Evolutionary conservation across 1,139 yeast species (phyloP), one percentile per base, ranked within the genome.

Genomic region (Hyphopichia fennica): DNA sequence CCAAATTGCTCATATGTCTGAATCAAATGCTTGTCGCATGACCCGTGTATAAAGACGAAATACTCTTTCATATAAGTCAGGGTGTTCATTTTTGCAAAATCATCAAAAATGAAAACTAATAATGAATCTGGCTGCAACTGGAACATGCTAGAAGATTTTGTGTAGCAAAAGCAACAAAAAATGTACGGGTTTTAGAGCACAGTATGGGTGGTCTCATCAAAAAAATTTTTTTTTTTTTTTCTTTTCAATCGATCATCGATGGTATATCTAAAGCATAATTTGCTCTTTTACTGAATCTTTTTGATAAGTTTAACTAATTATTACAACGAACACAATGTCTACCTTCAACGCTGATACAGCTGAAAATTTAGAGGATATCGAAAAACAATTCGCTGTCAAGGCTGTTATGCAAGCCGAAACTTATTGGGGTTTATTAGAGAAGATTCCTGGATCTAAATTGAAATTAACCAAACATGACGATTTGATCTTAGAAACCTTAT

Each of bases 381-480:
- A 91, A 67, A 87, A 82, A 77, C 97, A 91, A 70, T 93, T 93
- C 60, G 98, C 99, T 40, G 99, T 95, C 49, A 90, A 88, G 69
- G 99, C 98, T 8, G 99, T 95, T 20, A 83, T 81, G 65, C 98
- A 95, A 65, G 95, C 96, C 47, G 95, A 88, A 62, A 84, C 96
- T 3, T 95, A 93, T 77, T 93, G 96, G 96, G 75, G 77, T 41
- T 69, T 95, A 46, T 67, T 95, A 43, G 77, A 78, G 48, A 81
- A 81, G 52, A 72, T 90, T 41, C 85, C 87, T 42, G 98, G 96
- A 14, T 79, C 95, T 34, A 79, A 77, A 52, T 74, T 93, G 52
- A 86, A 81, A 60, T 72, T 93, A 48, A 89, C 97, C 41, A 77
- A 81, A 58, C 77, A 68, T 50, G 99, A 95, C 63, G 90, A 90